These are phyloP conservation scores for Saitozyma podzolica DNA, from an alignment of 768 basidiomycete species.

Conservation along the genomic window DNA sequence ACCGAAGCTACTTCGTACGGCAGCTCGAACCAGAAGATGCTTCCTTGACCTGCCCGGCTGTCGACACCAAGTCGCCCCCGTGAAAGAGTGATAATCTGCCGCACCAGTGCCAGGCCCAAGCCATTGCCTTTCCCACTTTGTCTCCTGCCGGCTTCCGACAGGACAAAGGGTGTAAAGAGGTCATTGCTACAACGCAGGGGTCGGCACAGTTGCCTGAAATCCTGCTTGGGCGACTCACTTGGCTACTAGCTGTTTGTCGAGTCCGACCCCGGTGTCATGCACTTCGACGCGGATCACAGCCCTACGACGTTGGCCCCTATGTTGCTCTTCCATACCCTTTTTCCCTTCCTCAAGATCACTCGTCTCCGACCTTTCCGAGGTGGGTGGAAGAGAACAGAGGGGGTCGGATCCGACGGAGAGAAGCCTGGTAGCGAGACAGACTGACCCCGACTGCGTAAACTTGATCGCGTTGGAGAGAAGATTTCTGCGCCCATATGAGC, in stretches of 20 bases:
- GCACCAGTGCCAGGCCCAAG: conserved; percentile 70
- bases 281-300: conserved; percentile 74
- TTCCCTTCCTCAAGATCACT: conserved; percentile 17
- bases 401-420: conserved; percentile 25
- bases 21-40: conserved; percentile 5
- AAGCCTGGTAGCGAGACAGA: conserved; percentile 65
- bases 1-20: too few relatives aligned
- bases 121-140: conserved; percentile 65
- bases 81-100: conserved; percentile 72
- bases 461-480: conserved; percentile 62
- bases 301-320: not conserved
- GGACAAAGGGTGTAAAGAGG: conserved; percentile 52
- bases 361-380: conserved; percentile 12
- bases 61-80: conserved; percentile 59
- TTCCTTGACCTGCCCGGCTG: not conserved
- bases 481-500: conserved; percentile 61
- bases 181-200: conserved; percentile 19
- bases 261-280: conserved; percentile 68
- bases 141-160: conserved; percentile 55
- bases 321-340: conserved; percentile 7
- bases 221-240: conserved; percentile 48
- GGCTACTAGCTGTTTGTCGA: conserved; percentile 65
- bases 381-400: too few relatives aligned
- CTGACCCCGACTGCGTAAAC: conserved; percentile 55
- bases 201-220: conserved; percentile 4